phyloP scores from a whole-genome alignment of 768 basidiomycete species.

The Coprinopsis marcescibilis region DNA sequence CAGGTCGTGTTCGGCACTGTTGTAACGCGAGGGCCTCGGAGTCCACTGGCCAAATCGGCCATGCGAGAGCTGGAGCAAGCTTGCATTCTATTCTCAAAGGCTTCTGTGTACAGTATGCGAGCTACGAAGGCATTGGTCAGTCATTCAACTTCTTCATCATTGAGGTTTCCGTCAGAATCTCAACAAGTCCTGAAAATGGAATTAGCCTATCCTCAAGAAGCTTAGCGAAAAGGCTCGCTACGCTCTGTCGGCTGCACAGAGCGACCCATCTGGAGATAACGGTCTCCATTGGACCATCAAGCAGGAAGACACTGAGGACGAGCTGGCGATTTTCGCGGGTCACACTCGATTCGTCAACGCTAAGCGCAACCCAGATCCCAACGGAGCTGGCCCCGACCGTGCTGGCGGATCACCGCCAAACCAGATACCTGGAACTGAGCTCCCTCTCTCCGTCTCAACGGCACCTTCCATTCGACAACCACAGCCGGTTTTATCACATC shows the following conservation, averaged over 20 bases:
- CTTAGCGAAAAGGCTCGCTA: slow-evolving; percentile 63
- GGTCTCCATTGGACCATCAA: slow-evolving; percentile 47
- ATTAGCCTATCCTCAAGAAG: slow-evolving; percentile 54
- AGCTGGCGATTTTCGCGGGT: slow-evolving; percentile 65
- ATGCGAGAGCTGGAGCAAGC: slow-evolving; percentile 68
- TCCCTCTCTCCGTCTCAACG: too few relatives aligned
- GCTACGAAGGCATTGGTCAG: slow-evolving; percentile 63
- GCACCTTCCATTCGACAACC: not conserved
- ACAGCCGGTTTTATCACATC: not conserved
- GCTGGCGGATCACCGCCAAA: too few relatives aligned
- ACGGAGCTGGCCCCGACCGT: too few relatives aligned
- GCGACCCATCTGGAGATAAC: slow-evolving; percentile 28
- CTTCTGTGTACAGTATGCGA: slow-evolving; percentile 50
- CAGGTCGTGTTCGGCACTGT: slow-evolving; percentile 78
- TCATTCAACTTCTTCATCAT: slow-evolving; percentile 4
- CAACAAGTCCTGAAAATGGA: too few relatives aligned
- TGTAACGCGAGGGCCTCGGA: slow-evolving; percentile 67
- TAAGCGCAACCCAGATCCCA: slow-evolving; percentile 22
- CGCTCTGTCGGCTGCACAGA: slow-evolving; percentile 41
- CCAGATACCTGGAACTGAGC: too few relatives aligned
- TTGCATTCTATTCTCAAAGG: slow-evolving; percentile 59
- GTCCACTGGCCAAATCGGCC: slow-evolving; percentile 59
- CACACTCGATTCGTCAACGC: slow-evolving; percentile 56
- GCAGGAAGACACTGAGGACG: slow-evolving; percentile 53
- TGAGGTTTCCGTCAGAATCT: too few relatives aligned